phyloP scores from a whole-genome alignment of 2,329 filamentous ascomycete genomes.

The Ophiostoma angusticollis region DNA sequence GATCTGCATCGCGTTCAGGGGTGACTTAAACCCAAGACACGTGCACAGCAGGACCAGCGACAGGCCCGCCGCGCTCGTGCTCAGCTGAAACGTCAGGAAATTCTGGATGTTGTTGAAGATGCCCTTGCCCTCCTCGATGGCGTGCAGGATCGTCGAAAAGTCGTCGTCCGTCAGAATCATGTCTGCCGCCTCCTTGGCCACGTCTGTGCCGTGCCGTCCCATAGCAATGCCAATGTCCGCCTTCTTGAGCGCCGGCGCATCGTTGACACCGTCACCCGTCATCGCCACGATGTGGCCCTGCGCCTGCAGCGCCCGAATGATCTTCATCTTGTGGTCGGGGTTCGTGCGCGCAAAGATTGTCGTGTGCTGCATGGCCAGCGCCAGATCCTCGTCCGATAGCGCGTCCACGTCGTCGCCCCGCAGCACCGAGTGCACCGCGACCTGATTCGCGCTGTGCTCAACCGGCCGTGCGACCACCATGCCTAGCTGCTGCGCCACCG shows the following conservation, averaged over 20 bases:
- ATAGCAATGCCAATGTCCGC: constrained; percentile 97
- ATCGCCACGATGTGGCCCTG: constrained; percentile 96
- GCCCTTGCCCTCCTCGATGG: constrained; percentile 96
- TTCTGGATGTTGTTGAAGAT: constrained; percentile 99
- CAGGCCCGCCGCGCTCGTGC: constrained; percentile 87
- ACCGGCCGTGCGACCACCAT: constrained; percentile 60
- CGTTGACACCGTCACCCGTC: constrained; percentile 97
- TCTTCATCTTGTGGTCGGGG: constrained; percentile 97
- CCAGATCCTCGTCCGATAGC: constrained; percentile 77
- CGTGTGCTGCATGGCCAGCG: constrained; percentile 72
- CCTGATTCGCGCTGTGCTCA: constrained; percentile 39
- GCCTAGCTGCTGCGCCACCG: constrained; percentile 87
- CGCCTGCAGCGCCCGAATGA: constrained; percentile 78
- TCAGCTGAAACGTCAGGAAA: constrained; percentile 95
- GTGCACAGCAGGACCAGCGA: constrained; percentile 88
- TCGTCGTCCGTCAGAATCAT: constrained; percentile 88
- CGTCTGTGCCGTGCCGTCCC: constrained; percentile 88
- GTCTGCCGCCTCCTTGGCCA: constrained; percentile 90
- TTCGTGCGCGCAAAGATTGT: constrained; percentile 94
- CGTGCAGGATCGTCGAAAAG: constrained; percentile 81
- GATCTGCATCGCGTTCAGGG: constrained; percentile 98
- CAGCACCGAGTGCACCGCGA: constrained; percentile 58
- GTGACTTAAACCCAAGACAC: constrained; percentile 84
- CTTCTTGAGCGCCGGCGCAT: constrained; percentile 90
- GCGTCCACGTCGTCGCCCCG: constrained; percentile 83